Percentiles rank a stretch among this genome's conserved stretches.
phyloP scores from a whole-genome alignment of 371 early-diverging fungal species.

The Chytridiales sp. region DNA sequence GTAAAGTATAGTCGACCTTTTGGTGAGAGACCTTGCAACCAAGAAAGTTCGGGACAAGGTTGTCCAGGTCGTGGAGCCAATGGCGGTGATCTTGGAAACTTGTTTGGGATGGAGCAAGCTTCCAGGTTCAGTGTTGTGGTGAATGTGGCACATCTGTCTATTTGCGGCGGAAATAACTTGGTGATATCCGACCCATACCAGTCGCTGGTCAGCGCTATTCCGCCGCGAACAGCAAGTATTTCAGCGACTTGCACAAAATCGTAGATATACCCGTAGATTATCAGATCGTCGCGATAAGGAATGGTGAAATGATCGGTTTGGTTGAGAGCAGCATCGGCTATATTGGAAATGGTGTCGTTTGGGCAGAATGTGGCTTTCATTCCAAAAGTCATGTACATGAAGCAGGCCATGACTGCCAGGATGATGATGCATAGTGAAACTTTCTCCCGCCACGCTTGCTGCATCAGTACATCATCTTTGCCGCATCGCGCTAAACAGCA shows the following conservation, averaged over 20 bases:
- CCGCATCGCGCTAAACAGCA: neutral
- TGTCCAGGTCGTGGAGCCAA: slow-evolving; percentile 21
- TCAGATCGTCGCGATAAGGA: slow-evolving; percentile 31
- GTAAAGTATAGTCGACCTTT: slow-evolving; percentile 22
- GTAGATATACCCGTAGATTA: slow-evolving; percentile 37
- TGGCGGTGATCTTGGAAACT: slow-evolving; percentile 27
- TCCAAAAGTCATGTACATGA: slow-evolving; percentile 13
- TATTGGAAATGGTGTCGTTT: neutral
- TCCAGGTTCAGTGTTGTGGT: neutral
- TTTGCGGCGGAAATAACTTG: slow-evolving; percentile 24
- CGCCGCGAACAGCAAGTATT: slow-evolving; percentile 9
- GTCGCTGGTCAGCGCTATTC: slow-evolving; percentile 34
- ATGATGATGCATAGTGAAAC: slow-evolving; percentile 22
- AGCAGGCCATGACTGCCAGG: neutral
- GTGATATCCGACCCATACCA: slow-evolving; percentile 39
- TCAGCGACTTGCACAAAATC: slow-evolving; percentile 23
- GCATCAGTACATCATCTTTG: neutral
- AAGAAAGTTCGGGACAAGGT: slow-evolving; percentile 19
- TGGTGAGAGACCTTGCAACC: slow-evolving; percentile 18
- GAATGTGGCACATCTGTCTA: slow-evolving; percentile 24
- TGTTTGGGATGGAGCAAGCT: slow-evolving; percentile 36
- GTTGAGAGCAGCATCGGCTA: slow-evolving; percentile 17
- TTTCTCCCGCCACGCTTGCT: slow-evolving; percentile 19
- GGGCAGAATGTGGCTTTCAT: slow-evolving; percentile 11
- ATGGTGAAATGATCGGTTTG: slow-evolving; percentile 28